Evolutionary conservation across 2,329 filamentous ascomycete species (phyloP).

Genomic region (Lecanoromycetidae sp.): DNA sequence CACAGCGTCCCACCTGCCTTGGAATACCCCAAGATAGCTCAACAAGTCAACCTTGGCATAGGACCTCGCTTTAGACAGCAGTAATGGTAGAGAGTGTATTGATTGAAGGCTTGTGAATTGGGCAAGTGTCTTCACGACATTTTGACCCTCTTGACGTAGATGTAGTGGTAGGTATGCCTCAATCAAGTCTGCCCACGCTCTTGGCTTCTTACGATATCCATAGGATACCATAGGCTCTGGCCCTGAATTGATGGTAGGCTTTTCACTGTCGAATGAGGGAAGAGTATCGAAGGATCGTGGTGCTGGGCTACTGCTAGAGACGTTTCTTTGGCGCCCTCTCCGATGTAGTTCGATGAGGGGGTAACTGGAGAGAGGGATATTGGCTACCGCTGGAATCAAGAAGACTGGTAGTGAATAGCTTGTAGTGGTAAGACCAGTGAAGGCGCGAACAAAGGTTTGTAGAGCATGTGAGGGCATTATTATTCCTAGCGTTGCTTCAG

Average conservation of each 20-base stretch:
- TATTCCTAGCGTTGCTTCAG: background rate
- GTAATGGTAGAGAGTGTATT: background rate
- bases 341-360: too few relatives aligned
- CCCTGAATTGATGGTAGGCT: too few relatives aligned
- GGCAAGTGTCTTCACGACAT: background rate
- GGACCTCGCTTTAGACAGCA: conserved; percentile 4
- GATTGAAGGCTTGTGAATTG: background rate
- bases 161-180: conserved; percentile 10
- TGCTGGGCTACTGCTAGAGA: too few relatives aligned
- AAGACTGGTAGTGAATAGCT: background rate
- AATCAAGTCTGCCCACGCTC: conserved; percentile 2
- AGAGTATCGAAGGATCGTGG: too few relatives aligned
- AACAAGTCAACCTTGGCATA: conserved; percentile 26
- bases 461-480: background rate
- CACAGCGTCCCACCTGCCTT: conserved; percentile 31
- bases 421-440: background rate
- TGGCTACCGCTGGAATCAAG: background rate
- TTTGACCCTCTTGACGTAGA: background rate
- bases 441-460: background rate
- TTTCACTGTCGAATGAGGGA: too few relatives aligned
- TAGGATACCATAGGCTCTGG: background rate
- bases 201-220: background rate
- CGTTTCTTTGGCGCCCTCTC: too few relatives aligned
- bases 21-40: conserved; percentile 28
- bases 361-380: too few relatives aligned